Evolutionary conservation across 306 rosid species (phyloP).

Genomic region (Castanospermum australe): DNA sequence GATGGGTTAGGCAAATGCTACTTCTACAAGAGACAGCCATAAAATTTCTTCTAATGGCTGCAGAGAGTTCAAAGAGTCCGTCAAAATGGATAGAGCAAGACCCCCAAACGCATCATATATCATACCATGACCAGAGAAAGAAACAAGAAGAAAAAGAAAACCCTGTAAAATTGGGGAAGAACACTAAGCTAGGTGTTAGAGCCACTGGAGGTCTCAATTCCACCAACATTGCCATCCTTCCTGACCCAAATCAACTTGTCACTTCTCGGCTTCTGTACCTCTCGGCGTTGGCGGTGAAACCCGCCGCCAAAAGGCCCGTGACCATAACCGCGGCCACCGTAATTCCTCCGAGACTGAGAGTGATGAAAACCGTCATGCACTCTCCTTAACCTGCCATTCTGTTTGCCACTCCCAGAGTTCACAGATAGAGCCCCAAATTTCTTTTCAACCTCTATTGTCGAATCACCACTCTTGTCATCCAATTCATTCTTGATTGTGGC

Average conservation of each 20-base stretch:
- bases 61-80: not conserved
- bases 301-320: not conserved
- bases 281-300: not conserved
- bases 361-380: not conserved
- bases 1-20: not conserved
- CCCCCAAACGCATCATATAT: no score
- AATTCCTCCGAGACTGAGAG: not conserved
- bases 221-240: constrained; percentile 33
- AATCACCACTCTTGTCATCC: not conserved
- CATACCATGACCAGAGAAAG: no score
- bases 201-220: constrained; percentile 7
- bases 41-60: not conserved
- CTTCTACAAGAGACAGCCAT: not conserved
- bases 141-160: no score
- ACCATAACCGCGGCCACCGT: not conserved
- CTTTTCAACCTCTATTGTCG: constrained; percentile 26
- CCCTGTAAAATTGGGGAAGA: no score
- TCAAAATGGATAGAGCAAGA: no score
- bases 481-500: not conserved
- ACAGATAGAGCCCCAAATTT: constrained; percentile 24
- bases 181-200: not conserved
- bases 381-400: not conserved
- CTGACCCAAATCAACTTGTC: constrained; percentile 54
- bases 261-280: not conserved
- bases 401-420: constrained; percentile 6